Evolutionary conservation across 192 early-diverging fungal species (phyloP), one percentile per base, ranked within the genome.

Genomic region (Chytriomyces sp.): DNA sequence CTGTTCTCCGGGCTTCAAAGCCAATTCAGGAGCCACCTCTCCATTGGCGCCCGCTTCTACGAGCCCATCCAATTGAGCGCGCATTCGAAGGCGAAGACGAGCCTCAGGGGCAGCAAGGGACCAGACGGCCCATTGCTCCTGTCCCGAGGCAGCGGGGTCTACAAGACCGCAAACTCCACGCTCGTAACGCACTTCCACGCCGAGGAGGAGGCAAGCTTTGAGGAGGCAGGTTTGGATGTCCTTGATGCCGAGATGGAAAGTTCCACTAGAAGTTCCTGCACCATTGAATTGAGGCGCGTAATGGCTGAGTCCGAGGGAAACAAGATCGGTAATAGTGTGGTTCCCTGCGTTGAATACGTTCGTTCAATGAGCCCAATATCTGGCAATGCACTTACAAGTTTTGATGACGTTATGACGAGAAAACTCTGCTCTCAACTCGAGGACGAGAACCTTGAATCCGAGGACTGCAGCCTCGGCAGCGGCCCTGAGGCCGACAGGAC

Each of bases 321-420:
- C 40, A 5, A 83, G 69, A 40, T 83, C 82, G 19, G 61, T 17
- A 52, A 80, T 75, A 10, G 74, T 78, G 28, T 36, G 3, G 39
- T 55, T 44, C 77, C 65, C 65, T 68, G 41, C 26, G n/a, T 54
- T 17, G 7, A 57, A 7, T 49, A 49, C 41, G 41, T 62, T 62
- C 19, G 60, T 36, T 8, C 34, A 10, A 41, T 56, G 7, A 65
- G 22, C 36, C 17, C 1, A 41, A 25, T 25, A 49, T n/a, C 44
- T n/a, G 44, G 14, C 44, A 49, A 7, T 58, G 14, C 19, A 56
- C 65, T 53, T 34, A 68, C 78, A 83, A 0, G 79, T 78, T 63
- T 83, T 83, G 52, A 83, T 65, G 39, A 83, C 70, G 53, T 83
- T 83, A 65, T 80, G 82, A n/a, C 80, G 28, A 3, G 61, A 68